These are phyloP conservation scores for Trichoderma harzianum DNA, from an alignment of 2,329 filamentous ascomycete species.

Conservation along the genomic window DNA sequence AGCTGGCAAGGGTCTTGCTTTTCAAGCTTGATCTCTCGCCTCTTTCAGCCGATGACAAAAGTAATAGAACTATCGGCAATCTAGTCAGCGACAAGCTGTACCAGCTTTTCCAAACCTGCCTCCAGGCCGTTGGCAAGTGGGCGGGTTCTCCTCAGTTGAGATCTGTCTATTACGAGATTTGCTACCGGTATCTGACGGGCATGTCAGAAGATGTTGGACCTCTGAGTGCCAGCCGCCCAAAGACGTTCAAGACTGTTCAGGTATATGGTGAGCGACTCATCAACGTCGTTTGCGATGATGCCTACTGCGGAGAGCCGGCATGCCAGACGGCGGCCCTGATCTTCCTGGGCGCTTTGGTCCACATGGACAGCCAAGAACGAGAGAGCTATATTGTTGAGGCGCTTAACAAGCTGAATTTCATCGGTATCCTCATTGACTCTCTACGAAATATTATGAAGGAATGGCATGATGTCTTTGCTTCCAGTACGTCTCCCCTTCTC, in stretches of 20 bases:
- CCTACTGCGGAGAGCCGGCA: slow-evolving; percentile 74
- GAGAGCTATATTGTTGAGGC: slow-evolving; percentile 73
- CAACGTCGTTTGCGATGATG: slow-evolving; percentile 88
- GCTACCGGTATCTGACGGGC: slow-evolving; percentile 77
- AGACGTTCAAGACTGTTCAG: slow-evolving; percentile 70
- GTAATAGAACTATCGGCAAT: slow-evolving; percentile 55
- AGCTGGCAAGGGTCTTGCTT: slow-evolving; percentile 69
- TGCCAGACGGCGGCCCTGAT: slow-evolving; percentile 85
- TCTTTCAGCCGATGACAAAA: slow-evolving; percentile 38
- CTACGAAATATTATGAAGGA: slow-evolving; percentile 75
- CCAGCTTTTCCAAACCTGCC: slow-evolving; percentile 83
- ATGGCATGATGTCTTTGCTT: slow-evolving; percentile 54
- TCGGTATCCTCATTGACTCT: slow-evolving; percentile 85
- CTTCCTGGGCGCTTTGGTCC: slow-evolving; percentile 74
- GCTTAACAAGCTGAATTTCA: slow-evolving; percentile 83
- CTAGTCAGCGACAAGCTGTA: slow-evolving; percentile 85
- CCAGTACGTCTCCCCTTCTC: slow-evolving; percentile 42
- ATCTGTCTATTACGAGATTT: slow-evolving; percentile 86
- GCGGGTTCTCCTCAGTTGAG: slow-evolving; percentile 69
- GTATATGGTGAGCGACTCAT: slow-evolving; percentile 72
- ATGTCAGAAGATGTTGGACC: slow-evolving; percentile 54
- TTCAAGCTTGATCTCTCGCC: slow-evolving; percentile 63
- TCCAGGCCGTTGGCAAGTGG: slow-evolving; percentile 74
- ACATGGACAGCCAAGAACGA: slow-evolving; percentile 67
- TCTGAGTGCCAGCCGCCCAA: slow-evolving; percentile 45